Evolutionary conservation across 305 asterid genomes (phyloP).

Genomic region (Fraxinus latifolia): DNA sequence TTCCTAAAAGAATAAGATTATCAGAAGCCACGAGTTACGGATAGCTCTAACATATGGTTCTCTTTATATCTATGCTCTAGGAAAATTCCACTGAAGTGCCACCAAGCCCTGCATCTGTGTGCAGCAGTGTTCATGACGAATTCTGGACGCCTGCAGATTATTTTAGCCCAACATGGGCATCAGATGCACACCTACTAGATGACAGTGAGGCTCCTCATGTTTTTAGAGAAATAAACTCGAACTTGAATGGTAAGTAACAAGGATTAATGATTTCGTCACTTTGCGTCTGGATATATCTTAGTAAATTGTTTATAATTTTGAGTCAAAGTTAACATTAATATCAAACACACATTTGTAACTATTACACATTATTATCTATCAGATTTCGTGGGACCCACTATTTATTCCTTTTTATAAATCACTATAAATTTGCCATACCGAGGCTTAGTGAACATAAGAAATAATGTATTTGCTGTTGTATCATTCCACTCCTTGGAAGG

Average conservation of each 20-base stretch:
- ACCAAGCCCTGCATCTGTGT: constrained; percentile 97
- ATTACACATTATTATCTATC: neutral
- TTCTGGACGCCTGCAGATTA: constrained; percentile 64
- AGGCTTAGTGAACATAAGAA: neutral
- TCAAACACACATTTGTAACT: neutral
- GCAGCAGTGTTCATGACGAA: constrained; percentile 75
- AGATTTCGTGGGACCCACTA: neutral
- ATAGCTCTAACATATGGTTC: neutral
- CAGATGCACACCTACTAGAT: constrained; percentile 57
- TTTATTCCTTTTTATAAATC: neutral
- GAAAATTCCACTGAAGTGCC: constrained; percentile 95
- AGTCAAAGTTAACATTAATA: neutral
- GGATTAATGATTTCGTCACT: constrained; percentile 14
- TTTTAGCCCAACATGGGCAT: constrained; percentile 61
- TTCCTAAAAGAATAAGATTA: neutral
- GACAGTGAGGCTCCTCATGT: constrained; percentile 59
- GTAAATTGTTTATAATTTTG: neutral
- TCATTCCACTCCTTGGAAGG: neutral
- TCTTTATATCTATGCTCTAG: constrained; percentile 34
- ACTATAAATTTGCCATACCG: neutral
- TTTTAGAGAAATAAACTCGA: constrained; percentile 84
- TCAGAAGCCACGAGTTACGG: neutral
- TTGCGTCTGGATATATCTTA: neutral
- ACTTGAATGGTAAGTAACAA: constrained; percentile 60
- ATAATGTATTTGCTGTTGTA: neutral